Percentiles rank a stretch among this genome's conserved stretches.
phyloP scores from a whole-genome alignment of 2,329 filamentous ascomycete species.

The Leptographium lundbergii region DNA sequence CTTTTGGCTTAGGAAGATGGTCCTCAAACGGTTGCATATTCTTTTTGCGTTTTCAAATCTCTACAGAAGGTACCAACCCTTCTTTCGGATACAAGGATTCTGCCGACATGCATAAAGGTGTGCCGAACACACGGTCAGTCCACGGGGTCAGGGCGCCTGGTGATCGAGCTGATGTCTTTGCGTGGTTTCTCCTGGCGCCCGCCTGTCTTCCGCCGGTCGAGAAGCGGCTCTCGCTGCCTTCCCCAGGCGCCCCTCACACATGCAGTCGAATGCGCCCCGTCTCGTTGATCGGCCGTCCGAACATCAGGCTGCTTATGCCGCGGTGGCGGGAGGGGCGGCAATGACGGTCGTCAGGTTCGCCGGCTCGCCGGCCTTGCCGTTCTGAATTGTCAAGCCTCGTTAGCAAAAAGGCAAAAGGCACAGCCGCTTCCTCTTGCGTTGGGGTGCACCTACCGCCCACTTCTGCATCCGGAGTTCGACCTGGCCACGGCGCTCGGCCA shows the following conservation, averaged over 20 bases:
- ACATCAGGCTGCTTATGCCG: slow-evolving; percentile 9
- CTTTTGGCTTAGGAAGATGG: neutral
- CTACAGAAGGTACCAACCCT: neutral
- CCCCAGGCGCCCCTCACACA: neutral
- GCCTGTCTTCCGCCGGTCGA: neutral
- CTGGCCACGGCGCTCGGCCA: slow-evolving; percentile 79
- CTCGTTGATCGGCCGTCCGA: neutral
- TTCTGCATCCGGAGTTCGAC: slow-evolving; percentile 83
- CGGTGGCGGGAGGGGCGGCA: slow-evolving; percentile 23
- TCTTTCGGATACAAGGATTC: neutral
- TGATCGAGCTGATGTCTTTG: neutral
- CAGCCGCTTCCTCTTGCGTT: neutral
- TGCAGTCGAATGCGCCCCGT: neutral
- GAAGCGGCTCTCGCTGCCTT: neutral
- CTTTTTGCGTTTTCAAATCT: neutral
- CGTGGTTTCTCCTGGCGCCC: neutral
- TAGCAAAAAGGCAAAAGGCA: slow-evolving; percentile 2
- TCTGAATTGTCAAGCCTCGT: slow-evolving; percentile 37
- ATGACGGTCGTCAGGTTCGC: slow-evolving; percentile 54
- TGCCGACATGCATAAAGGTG: neutral
- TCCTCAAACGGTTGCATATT: neutral
- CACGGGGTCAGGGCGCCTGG: neutral
- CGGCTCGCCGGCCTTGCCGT: slow-evolving; percentile 86
- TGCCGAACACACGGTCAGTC: neutral
- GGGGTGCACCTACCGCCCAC: slow-evolving; percentile 68